Conservation (phyloP, 345 rosid genomes). For the Excoecaria cochinchinensis region DNA sequence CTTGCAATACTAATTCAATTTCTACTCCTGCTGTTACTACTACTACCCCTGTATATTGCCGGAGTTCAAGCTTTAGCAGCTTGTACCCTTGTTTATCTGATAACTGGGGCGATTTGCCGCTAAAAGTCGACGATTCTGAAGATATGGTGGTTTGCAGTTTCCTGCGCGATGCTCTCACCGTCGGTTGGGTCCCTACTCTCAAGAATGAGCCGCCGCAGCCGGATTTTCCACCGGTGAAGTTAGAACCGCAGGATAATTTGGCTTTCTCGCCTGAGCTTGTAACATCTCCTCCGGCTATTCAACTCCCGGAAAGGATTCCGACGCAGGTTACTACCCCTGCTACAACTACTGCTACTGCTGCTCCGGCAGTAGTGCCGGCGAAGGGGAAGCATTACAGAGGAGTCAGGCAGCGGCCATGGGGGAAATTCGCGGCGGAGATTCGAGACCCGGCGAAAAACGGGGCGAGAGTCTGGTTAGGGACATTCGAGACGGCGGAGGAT, state of each 20-base stretch:
- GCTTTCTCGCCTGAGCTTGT: background rate
- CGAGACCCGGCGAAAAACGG: slow-evolving; percentile 98
- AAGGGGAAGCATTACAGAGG: slow-evolving; percentile 91
- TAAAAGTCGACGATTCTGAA: slow-evolving; percentile 75
- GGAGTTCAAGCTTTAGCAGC: slow-evolving; percentile 66
- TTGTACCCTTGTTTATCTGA: slow-evolving; percentile 79
- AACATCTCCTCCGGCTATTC: background rate
- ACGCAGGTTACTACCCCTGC: slow-evolving; percentile 11
- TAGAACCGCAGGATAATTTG: slow-evolving; percentile 38
- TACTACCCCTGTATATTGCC: slow-evolving; percentile 38
- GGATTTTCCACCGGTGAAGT: slow-evolving; percentile 33
- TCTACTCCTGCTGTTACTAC: slow-evolving; percentile 18
- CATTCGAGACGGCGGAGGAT: slow-evolving; percentile 95
- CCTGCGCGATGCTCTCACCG: slow-evolving; percentile 69
- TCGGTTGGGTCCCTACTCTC: slow-evolving; percentile 77
- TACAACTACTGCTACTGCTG: background rate
- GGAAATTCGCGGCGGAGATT: slow-evolving; percentile 97
- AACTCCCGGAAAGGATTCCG: slow-evolving; percentile 3
- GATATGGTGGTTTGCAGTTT: slow-evolving; percentile 78
- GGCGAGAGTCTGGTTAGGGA: slow-evolving; percentile 97
- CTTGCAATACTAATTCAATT: slow-evolving; percentile 6
- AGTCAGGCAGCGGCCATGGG: slow-evolving; percentile 99
- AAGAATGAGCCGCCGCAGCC: slow-evolving; percentile 15
- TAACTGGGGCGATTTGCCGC: slow-evolving; percentile 90
- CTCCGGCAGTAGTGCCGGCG: slow-evolving; percentile 33